Evolutionary conservation across 2,329 filamentous ascomycete species (phyloP), one percentile per base, ranked within the genome.

Genomic region (Colletotrichum sp.): DNA sequence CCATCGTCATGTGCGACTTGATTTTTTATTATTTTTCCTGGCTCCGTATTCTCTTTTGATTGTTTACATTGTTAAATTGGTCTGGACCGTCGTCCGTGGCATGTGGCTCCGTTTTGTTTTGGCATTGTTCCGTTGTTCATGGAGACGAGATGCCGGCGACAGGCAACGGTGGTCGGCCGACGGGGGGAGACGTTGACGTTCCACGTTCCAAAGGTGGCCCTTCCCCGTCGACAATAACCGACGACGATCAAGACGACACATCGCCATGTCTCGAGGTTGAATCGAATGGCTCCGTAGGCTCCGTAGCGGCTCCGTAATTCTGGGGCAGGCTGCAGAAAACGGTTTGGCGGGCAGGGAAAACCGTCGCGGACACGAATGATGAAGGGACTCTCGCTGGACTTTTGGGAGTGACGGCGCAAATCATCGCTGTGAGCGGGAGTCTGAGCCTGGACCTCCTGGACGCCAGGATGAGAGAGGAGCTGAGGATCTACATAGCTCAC

Each of bases 181-280:
- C n/a, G n/a, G 44, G 44, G 39, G 44, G n/a, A 52, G n/a, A 52
- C 44, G 44, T 52, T 52, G 44, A 52, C 44, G 44, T 52, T 52
- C 44, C 44, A 52, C 44, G 44, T 71, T n/a, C 71, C 57, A 9
- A 65, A 44, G 67, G 24, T 32, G 66, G 44, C 32, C 44, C 66
- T 74, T 39, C 59, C 34, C 49, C 34, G 52, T 60, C 30, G 34
- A 71, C 68, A 66, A 62, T 70, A 57, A 62, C 57, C 68, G 52
- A 44, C 59, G 69, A 59, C 64, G 73, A 76, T 73, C 73, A 76
- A 76, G 70, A 76, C 73, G 70, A 76, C 28, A 68, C 70, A 76
- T 68, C 26, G 64, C 73, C 65, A 65, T 76, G 70, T 76, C 59
- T 65, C 44, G 63, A 68, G 44, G 57, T 15, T 65, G 39, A 34